Conservation (phyloP, 495 filamentous ascomycete species). For the Cladorrhinum samala region DNA sequence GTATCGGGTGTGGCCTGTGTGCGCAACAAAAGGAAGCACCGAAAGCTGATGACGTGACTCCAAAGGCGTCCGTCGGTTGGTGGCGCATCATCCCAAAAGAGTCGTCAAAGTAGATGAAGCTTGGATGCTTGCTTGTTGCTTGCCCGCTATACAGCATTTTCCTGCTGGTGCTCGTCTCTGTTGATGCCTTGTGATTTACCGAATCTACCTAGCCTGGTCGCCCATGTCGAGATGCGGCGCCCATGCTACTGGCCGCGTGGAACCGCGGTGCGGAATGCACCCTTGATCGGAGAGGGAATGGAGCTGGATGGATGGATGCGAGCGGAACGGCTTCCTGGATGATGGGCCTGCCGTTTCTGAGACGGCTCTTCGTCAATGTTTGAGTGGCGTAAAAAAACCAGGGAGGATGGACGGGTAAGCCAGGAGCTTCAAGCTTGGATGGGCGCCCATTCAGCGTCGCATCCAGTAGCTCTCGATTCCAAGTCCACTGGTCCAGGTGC, state of each 20-base stretch:
- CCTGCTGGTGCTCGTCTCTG: too few relatives aligned
- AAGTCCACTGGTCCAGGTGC: too few relatives aligned
- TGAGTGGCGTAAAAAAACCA: too few relatives aligned
- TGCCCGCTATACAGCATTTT: too few relatives aligned
- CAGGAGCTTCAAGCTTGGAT: background rate
- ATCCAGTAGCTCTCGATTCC: background rate
- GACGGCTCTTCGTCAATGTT: background rate
- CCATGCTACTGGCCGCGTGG: background rate
- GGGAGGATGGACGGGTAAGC: slow-evolving; percentile 3
- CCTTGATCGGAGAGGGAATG: background rate
- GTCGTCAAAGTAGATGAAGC: background rate
- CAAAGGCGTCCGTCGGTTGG: background rate
- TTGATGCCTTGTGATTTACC: background rate
- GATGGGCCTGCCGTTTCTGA: slow-evolving; percentile 14
- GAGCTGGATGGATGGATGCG: background rate
- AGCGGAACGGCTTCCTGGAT: slow-evolving; percentile 18
- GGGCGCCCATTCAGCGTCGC: slow-evolving; percentile 3
- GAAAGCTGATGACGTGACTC: background rate
- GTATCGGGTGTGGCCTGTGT: background rate
- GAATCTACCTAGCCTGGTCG: background rate
- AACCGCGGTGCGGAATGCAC: background rate
- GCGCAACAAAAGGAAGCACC: too few relatives aligned
- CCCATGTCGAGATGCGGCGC: background rate
- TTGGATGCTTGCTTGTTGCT: too few relatives aligned
- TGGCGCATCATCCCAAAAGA: background rate